phyloP scores from a whole-genome alignment of 495 filamentous ascomycete genomes.

The Hyphodiscus hymeniophilus region DNA sequence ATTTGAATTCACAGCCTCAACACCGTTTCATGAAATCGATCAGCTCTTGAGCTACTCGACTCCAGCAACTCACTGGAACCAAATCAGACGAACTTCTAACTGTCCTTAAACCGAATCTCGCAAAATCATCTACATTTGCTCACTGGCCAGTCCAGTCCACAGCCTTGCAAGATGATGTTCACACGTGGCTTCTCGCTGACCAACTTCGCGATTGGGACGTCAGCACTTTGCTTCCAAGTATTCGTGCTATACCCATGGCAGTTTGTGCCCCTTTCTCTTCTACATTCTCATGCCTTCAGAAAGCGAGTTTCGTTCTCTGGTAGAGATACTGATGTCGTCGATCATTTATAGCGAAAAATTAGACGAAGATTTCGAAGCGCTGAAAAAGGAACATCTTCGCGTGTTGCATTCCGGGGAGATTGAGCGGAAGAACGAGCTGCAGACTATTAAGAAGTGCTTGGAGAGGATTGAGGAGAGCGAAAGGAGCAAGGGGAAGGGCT shows the following conservation, averaged over 20 bases:
- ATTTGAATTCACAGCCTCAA: no score
- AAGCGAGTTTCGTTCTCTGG: no score
- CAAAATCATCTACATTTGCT: no score
- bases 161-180: constrained; percentile 37
- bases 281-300: no score
- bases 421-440: constrained; percentile 7
- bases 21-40: no score
- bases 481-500: not conserved
- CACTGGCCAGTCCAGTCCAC: no score
- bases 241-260: constrained; percentile 62
- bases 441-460: constrained; percentile 16
- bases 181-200: constrained; percentile 51
- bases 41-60: no score
- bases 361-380: constrained; percentile 48
- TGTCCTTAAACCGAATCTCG: no score
- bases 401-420: constrained; percentile 22
- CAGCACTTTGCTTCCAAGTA: constrained; percentile 56
- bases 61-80: no score
- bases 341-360: constrained; percentile 32
- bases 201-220: constrained; percentile 52
- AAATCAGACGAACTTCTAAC: no score
- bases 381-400: constrained; percentile 45
- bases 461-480: not conserved
- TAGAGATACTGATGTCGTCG: no score
- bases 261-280: no score